A percentile compares a stretch with the other conserved stretches of the same genome.
phyloP scores from a whole-genome alignment of 2,329 filamentous ascomycete species.

The Penicillium sp. region DNA sequence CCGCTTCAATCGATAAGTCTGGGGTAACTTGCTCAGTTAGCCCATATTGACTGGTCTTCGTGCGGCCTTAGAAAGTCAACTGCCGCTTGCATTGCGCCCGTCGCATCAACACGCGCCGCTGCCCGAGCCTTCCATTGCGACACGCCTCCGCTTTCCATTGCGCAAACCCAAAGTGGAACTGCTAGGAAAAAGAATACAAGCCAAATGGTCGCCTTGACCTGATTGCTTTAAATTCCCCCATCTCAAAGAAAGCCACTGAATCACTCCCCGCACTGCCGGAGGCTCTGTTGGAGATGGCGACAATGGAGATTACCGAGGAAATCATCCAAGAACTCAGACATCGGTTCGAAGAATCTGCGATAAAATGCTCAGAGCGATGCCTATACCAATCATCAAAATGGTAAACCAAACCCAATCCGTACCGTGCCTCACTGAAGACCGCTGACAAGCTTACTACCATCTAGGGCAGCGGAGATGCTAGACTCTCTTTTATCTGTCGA shows the following conservation, averaged over 20 bases:
- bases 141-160: neutral
- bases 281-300: neutral
- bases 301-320: slow-evolving; percentile 41
- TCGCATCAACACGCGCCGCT: slow-evolving; percentile 8
- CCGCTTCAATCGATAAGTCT: neutral
- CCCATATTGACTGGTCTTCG: neutral
- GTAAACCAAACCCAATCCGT: slow-evolving; percentile 47
- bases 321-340: slow-evolving; percentile 62
- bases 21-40: neutral
- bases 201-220: neutral
- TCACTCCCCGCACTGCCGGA: neutral
- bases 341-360: slow-evolving; percentile 78
- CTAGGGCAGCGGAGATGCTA: slow-evolving; percentile 90
- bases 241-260: neutral
- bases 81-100: neutral
- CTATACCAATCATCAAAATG: slow-evolving; percentile 97
- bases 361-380: slow-evolving; percentile 91
- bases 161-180: neutral
- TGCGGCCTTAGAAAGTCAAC: neutral
- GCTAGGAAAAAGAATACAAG: neutral
- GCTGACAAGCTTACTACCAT: slow-evolving; percentile 14
- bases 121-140: slow-evolving; percentile 4
- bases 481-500: slow-evolving; percentile 67
- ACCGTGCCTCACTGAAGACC: neutral
- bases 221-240: neutral